A percentile compares a stretch with the other conserved stretches of the same genome.
phyloP scores from a whole-genome alignment of 2,329 filamentous ascomycete genomes.

The Scedosporium dehoogii region DNA sequence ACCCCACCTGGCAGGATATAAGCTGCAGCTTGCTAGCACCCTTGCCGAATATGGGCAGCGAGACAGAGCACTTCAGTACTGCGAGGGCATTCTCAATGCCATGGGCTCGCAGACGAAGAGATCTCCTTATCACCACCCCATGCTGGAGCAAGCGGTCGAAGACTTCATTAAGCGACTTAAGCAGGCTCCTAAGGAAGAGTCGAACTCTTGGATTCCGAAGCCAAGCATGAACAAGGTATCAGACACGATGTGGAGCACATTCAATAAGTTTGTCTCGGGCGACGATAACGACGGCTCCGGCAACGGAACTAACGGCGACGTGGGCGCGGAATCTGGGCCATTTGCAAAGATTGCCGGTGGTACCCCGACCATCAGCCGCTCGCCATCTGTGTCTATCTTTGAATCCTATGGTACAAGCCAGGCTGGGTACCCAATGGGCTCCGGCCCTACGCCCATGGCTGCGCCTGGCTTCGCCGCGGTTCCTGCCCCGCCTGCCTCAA shows the following conservation, averaged over 20 bases:
- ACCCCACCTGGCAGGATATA: constrained; percentile 83
- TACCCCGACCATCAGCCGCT: constrained; percentile 64
- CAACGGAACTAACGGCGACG: constrained; percentile 44
- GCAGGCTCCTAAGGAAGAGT: constrained; percentile 73
- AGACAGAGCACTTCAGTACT: constrained; percentile 82
- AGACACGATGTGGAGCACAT: constrained; percentile 79
- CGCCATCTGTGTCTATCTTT: constrained; percentile 59
- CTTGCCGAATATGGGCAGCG: constrained; percentile 77
- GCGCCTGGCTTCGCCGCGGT: constrained; percentile 19
- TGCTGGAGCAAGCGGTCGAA: constrained; percentile 67
- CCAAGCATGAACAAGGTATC: constrained; percentile 95
- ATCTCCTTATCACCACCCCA: constrained; percentile 75
- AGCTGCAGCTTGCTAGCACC: constrained; percentile 75
- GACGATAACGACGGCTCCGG: constrained; percentile 74
- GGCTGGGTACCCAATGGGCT: constrained; percentile 6
- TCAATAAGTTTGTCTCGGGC: constrained; percentile 93
- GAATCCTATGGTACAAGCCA: constrained; percentile 59
- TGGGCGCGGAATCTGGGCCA: constrained; percentile 56
- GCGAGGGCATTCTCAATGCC: constrained; percentile 67
- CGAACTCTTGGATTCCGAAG: constrained; percentile 84
- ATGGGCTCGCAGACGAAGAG: constrained; percentile 73
- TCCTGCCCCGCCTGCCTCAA: constrained; percentile 12
- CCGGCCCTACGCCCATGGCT: constrained; percentile 18
- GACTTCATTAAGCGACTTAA: constrained; percentile 76
- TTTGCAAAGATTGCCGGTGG: constrained; percentile 75